These are phyloP conservation scores for Candida tetrigidarum DNA, from an alignment of 1,139 yeast genomes.

Conservation along the genomic window DNA sequence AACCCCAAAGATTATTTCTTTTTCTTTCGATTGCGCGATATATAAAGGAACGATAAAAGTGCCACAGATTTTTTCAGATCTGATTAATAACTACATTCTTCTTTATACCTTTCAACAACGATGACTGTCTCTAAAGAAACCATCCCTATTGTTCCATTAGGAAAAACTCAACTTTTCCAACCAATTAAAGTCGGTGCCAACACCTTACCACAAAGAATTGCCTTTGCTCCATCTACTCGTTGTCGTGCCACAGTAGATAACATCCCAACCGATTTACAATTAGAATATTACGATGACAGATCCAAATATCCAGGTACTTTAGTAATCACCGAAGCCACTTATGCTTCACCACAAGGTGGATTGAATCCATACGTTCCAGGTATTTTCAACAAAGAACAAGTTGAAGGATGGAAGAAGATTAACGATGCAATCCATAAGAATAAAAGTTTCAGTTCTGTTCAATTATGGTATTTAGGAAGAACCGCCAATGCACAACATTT, in stretches of 20 bases:
- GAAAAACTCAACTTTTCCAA: constrained; percentile 43
- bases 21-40: too few relatives aligned
- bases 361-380: constrained; percentile 55
- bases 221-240: constrained; percentile 60
- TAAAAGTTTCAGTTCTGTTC: constrained; percentile 53
- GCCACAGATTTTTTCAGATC: too few relatives aligned
- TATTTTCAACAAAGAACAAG: constrained; percentile 51
- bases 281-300: constrained; percentile 57
- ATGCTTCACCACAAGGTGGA: constrained; percentile 32
- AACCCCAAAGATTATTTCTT: not conserved
- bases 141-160: constrained; percentile 18
- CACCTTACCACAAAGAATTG: constrained; percentile 45
- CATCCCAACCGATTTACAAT: constrained; percentile 51
- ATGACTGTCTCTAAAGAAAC: constrained; percentile 15
- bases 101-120: too few relatives aligned
- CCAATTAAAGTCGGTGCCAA: constrained; percentile 51
- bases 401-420: constrained; percentile 54
- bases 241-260: constrained; percentile 43
- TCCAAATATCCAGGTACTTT: constrained; percentile 60
- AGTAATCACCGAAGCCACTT: constrained; percentile 44
- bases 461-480: constrained; percentile 68
- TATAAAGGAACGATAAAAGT: not conserved
- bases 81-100: too few relatives aligned
- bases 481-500: constrained; percentile 46
- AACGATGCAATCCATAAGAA: constrained; percentile 55